Conservation (phyloP, 192 early-diverging fungal genomes). For the Geranomyces variabilis region DNA sequence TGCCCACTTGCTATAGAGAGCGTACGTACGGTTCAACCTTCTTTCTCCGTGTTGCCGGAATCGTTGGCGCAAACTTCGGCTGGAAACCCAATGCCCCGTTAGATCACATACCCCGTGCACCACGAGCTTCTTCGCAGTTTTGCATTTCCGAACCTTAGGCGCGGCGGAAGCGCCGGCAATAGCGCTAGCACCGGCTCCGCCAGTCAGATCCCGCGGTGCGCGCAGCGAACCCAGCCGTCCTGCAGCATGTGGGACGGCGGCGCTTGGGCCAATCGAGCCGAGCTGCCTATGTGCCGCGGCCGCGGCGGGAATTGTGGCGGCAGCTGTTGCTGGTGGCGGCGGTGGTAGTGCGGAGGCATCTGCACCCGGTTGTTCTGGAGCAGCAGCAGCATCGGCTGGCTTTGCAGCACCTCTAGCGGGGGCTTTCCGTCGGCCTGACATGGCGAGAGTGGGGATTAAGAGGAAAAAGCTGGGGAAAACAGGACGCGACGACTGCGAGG, state of each 20-base stretch:
- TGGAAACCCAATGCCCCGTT: constrained; percentile 17
- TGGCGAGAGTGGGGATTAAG: too few relatives aligned
- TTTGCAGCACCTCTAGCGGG: not conserved
- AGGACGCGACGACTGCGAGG: too few relatives aligned
- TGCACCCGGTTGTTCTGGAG: not conserved
- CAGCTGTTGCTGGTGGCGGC: not conserved
- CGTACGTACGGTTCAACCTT: constrained; percentile 29
- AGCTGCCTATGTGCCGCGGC: constrained; percentile 15
- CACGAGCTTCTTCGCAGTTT: too few relatives aligned
- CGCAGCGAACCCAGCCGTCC: constrained; percentile 17
- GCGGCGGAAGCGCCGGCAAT: not conserved
- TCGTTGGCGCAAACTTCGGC: constrained; percentile 65
- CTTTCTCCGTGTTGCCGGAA: constrained; percentile 43
- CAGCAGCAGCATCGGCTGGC: not conserved
- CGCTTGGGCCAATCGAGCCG: constrained; percentile 4
- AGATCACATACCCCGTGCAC: too few relatives aligned
- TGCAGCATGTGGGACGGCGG: not conserved
- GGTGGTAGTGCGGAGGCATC: not conserved
- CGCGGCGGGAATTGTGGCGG: not conserved
- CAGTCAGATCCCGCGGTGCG: constrained; percentile 1
- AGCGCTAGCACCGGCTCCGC: not conserved
- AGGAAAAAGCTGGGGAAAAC: too few relatives aligned
- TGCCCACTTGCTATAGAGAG: too few relatives aligned
- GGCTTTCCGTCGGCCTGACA: constrained; percentile 3
- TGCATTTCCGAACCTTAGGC: not conserved